Percentiles rank a stretch among this genome's conserved stretches.
These are phyloP conservation scores for Pichia deserticola DNA, from an alignment of 805 yeast species.

Conservation along the genomic window DNA sequence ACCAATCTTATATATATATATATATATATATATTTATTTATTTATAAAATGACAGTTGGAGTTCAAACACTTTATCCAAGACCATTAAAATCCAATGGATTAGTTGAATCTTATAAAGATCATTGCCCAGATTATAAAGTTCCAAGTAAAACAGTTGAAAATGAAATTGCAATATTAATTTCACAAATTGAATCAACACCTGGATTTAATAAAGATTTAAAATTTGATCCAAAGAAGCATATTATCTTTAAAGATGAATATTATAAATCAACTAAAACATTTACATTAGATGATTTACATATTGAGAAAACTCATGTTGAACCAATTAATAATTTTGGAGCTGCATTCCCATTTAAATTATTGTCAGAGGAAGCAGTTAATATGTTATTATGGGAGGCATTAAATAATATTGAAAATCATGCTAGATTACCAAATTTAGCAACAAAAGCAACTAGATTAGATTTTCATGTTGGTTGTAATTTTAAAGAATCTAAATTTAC, in stretches of 20 bases:
- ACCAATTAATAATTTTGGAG: slow-evolving; percentile 32
- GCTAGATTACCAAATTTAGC: slow-evolving; percentile 33
- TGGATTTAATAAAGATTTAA: slow-evolving; percentile 23
- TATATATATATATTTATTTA: too few relatives aligned
- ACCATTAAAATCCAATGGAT: slow-evolving; percentile 16
- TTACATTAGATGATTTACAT: slow-evolving; percentile 31
- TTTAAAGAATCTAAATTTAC: slow-evolving; percentile 38
- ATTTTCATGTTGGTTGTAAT: slow-evolving; percentile 43
- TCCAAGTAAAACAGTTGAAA: slow-evolving; percentile 20
- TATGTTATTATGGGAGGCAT: slow-evolving; percentile 46
- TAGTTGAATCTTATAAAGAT: slow-evolving; percentile 12
- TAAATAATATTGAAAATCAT: slow-evolving; percentile 35
- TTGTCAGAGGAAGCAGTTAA: slow-evolving; percentile 51
- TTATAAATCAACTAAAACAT: slow-evolving; percentile 29
- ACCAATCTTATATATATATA: too few relatives aligned
- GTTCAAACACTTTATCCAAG: slow-evolving; percentile 14
- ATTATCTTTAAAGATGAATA: slow-evolving; percentile 30
- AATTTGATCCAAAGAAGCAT: slow-evolving; percentile 33
- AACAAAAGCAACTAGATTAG: slow-evolving; percentile 29
- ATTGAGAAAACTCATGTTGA: slow-evolving; percentile 26
- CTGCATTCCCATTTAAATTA: slow-evolving; percentile 50
- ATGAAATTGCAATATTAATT: slow-evolving; percentile 17
- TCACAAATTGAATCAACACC: slow-evolving; percentile 18
- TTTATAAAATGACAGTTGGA: slow-evolving; percentile 15
- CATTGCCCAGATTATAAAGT: slow-evolving; percentile 17